These are phyloP conservation scores for Boletus eberwhitei DNA, from an alignment of 768 basidiomycete genomes.

Conservation along the genomic window DNA sequence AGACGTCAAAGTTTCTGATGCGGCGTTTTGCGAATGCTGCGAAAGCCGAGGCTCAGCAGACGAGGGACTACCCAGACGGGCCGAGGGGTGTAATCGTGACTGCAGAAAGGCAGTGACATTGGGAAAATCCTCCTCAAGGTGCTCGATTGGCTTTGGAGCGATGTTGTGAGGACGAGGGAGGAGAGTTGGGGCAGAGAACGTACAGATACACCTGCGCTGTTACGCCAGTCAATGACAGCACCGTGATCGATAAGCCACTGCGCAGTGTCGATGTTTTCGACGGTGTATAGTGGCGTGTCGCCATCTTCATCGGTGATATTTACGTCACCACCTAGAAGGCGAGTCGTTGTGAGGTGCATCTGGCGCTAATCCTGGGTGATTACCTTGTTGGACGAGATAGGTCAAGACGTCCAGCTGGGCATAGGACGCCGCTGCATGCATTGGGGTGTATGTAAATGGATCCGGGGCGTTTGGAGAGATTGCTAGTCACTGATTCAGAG, in stretches of 20 bases:
- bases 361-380: slow-evolving; percentile 3
- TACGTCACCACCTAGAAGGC: slow-evolving; percentile 69
- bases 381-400: slow-evolving; percentile 75
- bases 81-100: slow-evolving; percentile 28
- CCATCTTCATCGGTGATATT: slow-evolving; percentile 84
- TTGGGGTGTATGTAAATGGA: slow-evolving; percentile 74
- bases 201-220: slow-evolving; percentile 75
- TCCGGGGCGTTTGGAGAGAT: slow-evolving; percentile 73
- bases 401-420: slow-evolving; percentile 72
- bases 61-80: not conserved
- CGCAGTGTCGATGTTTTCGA: slow-evolving; percentile 78
- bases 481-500: slow-evolving; percentile 39
- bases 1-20: slow-evolving; percentile 68
- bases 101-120: slow-evolving; percentile 62
- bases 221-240: slow-evolving; percentile 57
- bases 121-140: slow-evolving; percentile 69
- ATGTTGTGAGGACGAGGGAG: slow-evolving; percentile 8
- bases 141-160: slow-evolving; percentile 51
- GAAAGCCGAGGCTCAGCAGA: slow-evolving; percentile 41
- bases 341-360: not conserved
- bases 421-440: slow-evolving; percentile 95
- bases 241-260: slow-evolving; percentile 76
- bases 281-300: slow-evolving; percentile 90
- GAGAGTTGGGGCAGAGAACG: slow-evolving; percentile 28
- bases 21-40: slow-evolving; percentile 63